Percentiles rank a stretch among this genome's conserved stretches.
Evolutionary conservation across 2,329 filamentous ascomycete species (phyloP).

Genomic region (Paradendryphiella salina): DNA sequence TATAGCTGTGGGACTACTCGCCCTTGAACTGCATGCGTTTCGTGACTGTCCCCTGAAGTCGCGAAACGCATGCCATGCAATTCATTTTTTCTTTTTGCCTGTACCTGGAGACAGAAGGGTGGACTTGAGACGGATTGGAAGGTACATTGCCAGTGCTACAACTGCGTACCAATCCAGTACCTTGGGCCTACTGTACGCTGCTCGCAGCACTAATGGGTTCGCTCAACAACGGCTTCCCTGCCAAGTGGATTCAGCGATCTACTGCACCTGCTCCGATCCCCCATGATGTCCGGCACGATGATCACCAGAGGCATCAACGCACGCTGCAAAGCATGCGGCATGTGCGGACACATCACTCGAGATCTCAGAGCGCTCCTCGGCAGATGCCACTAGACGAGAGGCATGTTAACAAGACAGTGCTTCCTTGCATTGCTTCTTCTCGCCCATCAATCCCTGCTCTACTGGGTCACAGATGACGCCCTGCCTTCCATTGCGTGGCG

Average conservation of each 20-base stretch:
- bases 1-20: conserved; percentile 2
- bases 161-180: conserved; percentile 27
- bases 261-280: conserved; percentile 34
- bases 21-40: conserved; percentile 5
- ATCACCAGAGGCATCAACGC: conserved; percentile 18
- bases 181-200: conserved; percentile 20
- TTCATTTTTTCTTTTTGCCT: conserved; percentile 22
- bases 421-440: conserved; percentile 40
- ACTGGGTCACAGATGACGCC: conserved; percentile 27
- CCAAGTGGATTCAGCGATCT: conserved; percentile 37
- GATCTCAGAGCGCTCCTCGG: conserved; percentile 38
- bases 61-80: conserved; percentile 20
- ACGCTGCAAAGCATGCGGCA: conserved; percentile 33
- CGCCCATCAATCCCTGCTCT: conserved; percentile 31
- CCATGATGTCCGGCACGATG: conserved; percentile 23
- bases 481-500: conserved; percentile 19
- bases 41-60: conserved; percentile 5
- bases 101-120: conserved; percentile 18
- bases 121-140: conserved; percentile 21
- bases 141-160: conserved; percentile 43
- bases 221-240: conserved; percentile 34
- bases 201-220: conserved; percentile 34
- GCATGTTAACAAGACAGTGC: conserved; percentile 37
- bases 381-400: conserved; percentile 29
- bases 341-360: conserved; percentile 26